These are phyloP conservation scores for Chaetomidium leptoderma DNA, from an alignment of 495 filamentous ascomycete species.

Conservation along the genomic window DNA sequence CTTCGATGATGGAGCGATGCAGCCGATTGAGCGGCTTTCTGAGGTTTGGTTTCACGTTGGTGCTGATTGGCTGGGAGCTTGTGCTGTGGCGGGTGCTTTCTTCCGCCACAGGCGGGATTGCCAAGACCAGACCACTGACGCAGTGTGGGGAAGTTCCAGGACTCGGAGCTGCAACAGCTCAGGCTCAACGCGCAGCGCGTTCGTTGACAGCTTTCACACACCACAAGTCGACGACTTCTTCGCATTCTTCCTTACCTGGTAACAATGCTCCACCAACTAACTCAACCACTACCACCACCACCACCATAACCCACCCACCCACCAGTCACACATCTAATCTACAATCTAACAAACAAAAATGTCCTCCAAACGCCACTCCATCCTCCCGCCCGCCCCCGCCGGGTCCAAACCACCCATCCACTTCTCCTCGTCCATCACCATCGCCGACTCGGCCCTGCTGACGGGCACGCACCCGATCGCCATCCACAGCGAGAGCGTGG, in stretches of 20 bases:
- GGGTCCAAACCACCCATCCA: constrained; percentile 62
- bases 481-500: constrained; percentile 65
- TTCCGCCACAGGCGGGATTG: background rate
- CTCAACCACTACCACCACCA: background rate
- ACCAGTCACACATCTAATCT: no score
- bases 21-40: constrained; percentile 27
- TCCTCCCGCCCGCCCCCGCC: constrained; percentile 41
- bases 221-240: background rate
- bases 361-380: constrained; percentile 49
- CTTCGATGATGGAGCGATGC: constrained; percentile 5
- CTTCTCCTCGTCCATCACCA: constrained; percentile 63
- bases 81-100: constrained; percentile 6
- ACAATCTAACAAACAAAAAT: constrained; percentile 5
- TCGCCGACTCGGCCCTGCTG: constrained; percentile 71
- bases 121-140: constrained; percentile 12
- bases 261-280: background rate
- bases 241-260: background rate
- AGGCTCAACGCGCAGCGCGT: background rate
- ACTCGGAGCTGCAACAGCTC: background rate
- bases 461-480: constrained; percentile 68
- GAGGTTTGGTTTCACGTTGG: constrained; percentile 27
- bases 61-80: constrained; percentile 28
- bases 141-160: constrained; percentile 6
- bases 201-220: no score
- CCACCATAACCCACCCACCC: background rate